Percentiles rank a stretch among this genome's conserved stretches.
phyloP scores from a whole-genome alignment of 1,139 yeast genomes.

The Taphrina communis region DNA sequence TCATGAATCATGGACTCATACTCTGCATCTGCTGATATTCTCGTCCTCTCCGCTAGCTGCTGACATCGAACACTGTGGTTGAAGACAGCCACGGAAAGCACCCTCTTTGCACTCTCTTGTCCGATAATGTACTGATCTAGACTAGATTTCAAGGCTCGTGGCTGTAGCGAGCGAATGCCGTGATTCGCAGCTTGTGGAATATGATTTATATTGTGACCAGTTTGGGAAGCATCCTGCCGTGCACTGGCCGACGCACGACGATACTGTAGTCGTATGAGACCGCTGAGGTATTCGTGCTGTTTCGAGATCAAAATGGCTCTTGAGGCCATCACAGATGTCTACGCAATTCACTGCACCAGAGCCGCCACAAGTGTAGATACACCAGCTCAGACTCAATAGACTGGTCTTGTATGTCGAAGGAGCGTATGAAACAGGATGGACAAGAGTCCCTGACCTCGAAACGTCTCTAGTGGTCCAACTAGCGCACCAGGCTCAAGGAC shows the following conservation, averaged over 20 bases:
- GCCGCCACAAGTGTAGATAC: neutral
- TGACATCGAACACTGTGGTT: conserved; percentile 59
- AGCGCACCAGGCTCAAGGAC: too few relatives aligned
- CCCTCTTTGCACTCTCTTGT: conserved; percentile 60
- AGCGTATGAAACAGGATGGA: too few relatives aligned
- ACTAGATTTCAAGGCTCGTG: conserved; percentile 55
- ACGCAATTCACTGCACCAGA: neutral
- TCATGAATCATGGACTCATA: conserved; percentile 36
- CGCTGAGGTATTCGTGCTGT: neutral
- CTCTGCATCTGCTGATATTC: conserved; percentile 31
- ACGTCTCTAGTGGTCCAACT: too few relatives aligned
- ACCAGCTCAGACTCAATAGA: neutral
- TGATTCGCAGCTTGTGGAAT: conserved; percentile 1
- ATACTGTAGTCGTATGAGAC: neutral
- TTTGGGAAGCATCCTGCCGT: conserved; percentile 14
- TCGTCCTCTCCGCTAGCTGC: conserved; percentile 29
- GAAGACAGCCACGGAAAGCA: conserved; percentile 63
- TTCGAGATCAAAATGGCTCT: neutral
- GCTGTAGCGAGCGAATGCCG: conserved; percentile 46
- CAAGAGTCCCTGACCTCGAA: too few relatives aligned
- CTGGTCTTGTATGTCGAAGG: too few relatives aligned
- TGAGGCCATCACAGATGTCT: neutral
- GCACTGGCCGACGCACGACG: conserved; percentile 17
- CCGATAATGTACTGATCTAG: conserved; percentile 61
- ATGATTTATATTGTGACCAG: conserved; percentile 7